Evolutionary conservation across 345 rosid species (phyloP).

Genomic region (Kandelia obovata): DNA sequence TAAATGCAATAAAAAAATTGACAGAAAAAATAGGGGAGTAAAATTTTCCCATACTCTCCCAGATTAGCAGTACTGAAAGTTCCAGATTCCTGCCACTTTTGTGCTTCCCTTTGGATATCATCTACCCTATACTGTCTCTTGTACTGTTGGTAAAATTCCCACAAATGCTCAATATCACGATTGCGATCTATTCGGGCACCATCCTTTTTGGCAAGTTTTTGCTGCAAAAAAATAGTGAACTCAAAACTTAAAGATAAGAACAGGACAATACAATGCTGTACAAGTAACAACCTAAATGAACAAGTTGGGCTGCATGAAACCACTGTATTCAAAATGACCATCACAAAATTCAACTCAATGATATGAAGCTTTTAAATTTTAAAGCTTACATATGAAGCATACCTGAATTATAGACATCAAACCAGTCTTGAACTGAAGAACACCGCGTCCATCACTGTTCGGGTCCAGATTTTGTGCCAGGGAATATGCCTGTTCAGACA

Average conservation of each 20-base stretch:
- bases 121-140: constrained; percentile 75
- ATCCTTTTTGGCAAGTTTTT: constrained; percentile 91
- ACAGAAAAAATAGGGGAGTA: neutral
- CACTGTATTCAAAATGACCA: constrained; percentile 2
- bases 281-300: neutral
- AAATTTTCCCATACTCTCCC: constrained; percentile 63
- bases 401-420: constrained; percentile 93
- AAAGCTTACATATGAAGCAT: constrained; percentile 2
- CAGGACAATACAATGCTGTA: neutral
- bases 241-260: neutral
- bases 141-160: constrained; percentile 77
- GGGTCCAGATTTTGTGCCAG: constrained; percentile 97
- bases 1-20: neutral
- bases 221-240: constrained; percentile 49
- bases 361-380: neutral
- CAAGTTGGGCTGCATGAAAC: neutral
- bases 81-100: constrained; percentile 78
- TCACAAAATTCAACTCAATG: neutral
- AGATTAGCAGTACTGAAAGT: constrained; percentile 57
- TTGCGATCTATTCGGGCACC: constrained; percentile 66
- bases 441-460: constrained; percentile 93
- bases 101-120: constrained; percentile 81
- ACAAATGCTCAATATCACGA: constrained; percentile 76
- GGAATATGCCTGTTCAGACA: constrained; percentile 93
- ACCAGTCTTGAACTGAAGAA: constrained; percentile 98